Evolutionary conservation across 2,329 filamentous ascomycete genomes (phyloP).

Genomic region (Botrytis fragariae): DNA sequence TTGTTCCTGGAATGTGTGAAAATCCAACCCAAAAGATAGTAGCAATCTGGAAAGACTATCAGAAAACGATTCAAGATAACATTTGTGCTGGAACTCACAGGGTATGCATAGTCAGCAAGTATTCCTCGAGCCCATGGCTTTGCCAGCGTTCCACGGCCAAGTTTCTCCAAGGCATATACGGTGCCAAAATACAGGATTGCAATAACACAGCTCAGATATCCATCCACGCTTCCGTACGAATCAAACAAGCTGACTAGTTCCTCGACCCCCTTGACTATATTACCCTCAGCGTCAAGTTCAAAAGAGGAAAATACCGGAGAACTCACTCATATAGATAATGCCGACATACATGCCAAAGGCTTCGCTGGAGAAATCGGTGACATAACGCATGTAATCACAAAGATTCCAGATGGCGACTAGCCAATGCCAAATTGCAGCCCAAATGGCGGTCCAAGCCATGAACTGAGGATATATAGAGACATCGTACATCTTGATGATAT

Average conservation of each 20-base stretch:
- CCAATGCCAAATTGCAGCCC: neutral
- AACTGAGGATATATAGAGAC: neutral
- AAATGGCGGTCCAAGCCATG: neutral
- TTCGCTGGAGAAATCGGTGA: neutral
- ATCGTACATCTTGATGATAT: neutral
- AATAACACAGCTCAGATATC: neutral
- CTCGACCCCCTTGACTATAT: neutral
- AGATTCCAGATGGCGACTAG: neutral
- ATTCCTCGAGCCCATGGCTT: neutral
- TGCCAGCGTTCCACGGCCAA: neutral
- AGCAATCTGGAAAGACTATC: neutral
- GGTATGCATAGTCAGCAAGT: neutral
- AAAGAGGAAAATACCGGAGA: neutral
- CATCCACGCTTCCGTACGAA: neutral
- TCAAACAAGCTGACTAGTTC: neutral
- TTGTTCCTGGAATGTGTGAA: neutral
- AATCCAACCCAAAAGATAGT: neutral
- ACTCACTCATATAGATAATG: neutral
- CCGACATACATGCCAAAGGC: neutral
- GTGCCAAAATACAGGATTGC: neutral
- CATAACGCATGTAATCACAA: neutral
- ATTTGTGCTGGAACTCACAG: neutral
- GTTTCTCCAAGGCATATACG: neutral
- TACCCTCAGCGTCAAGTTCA: neutral
- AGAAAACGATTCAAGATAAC: neutral